A percentile compares a stretch with the other conserved stretches of the same genome.
phyloP scores from a whole-genome alignment of 176 grass and related monocot genomes.

The Oryza longistaminata region DNA sequence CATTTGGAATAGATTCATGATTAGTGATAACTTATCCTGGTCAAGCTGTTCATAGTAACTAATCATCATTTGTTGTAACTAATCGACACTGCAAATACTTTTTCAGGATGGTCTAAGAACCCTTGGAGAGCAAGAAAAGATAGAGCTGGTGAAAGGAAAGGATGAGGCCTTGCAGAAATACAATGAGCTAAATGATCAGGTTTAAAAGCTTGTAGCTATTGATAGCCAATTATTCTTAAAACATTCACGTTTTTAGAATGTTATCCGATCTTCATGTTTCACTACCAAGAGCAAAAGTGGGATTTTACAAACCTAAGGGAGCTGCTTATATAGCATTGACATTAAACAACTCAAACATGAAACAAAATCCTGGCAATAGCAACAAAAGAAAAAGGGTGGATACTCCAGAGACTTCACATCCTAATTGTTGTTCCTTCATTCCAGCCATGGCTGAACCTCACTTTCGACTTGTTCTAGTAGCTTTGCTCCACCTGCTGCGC shows the following conservation, averaged over 20 bases:
- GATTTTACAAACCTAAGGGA: not conserved
- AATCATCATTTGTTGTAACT: constrained; percentile 2
- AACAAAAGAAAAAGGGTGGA: not conserved
- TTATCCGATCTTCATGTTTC: not conserved
- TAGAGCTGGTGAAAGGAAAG: constrained; percentile 58
- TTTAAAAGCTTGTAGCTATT: constrained; percentile 28
- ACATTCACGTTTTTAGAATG: not conserved
- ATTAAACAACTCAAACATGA: not conserved
- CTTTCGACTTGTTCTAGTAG: not conserved
- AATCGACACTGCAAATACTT: not conserved
- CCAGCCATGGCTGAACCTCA: not conserved
- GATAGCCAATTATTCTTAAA: not conserved
- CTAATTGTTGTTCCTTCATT: not conserved
- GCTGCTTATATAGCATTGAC: not conserved
- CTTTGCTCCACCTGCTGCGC: too few relatives aligned
- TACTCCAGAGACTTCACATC: not conserved
- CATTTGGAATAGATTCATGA: not conserved
- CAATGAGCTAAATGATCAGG: constrained; percentile 93
- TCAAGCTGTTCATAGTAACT: not conserved
- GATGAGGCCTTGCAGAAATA: constrained; percentile 75
- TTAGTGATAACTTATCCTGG: not conserved
- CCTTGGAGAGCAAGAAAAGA: constrained; percentile 78
- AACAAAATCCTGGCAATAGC: not conserved
- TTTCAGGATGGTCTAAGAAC: constrained; percentile 64
- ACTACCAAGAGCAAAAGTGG: not conserved